Evolutionary conservation across 306 rosid species (phyloP).

Genomic region (Corylus avellana): DNA sequence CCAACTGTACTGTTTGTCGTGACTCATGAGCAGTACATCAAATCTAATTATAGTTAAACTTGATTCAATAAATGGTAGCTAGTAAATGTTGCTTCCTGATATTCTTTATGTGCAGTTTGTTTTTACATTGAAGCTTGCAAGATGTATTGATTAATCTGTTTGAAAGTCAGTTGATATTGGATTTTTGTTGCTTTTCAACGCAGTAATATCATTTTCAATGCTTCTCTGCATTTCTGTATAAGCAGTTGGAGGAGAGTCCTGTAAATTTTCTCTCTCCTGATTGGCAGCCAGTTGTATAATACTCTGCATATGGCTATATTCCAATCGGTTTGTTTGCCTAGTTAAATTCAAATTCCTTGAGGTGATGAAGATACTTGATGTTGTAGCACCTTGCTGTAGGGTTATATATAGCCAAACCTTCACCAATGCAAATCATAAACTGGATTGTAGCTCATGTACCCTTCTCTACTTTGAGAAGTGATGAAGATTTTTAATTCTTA

Average conservation of each 20-base stretch:
- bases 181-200: not conserved
- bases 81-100: not conserved
- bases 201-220: not conserved
- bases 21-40: not conserved
- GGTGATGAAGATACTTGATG: not conserved
- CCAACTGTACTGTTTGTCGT: not conserved
- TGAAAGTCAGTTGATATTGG: not conserved
- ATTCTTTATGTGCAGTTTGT: not conserved
- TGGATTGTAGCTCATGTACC: not conserved
- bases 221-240: not conserved
- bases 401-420: not conserved
- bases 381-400: not conserved
- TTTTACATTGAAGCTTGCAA: not conserved
- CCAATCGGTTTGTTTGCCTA: not conserved
- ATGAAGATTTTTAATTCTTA: not conserved
- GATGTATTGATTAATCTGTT: not conserved
- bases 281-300: not conserved
- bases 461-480: not conserved
- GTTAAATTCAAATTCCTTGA: not conserved
- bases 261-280: not conserved
- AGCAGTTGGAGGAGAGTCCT: not conserved
- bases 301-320: not conserved
- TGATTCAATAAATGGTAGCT: not conserved
- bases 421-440: not conserved
- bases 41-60: not conserved